Evolutionary conservation across 192 early-diverging fungal species (phyloP).

Genomic region (Diversispora epigaea): DNA sequence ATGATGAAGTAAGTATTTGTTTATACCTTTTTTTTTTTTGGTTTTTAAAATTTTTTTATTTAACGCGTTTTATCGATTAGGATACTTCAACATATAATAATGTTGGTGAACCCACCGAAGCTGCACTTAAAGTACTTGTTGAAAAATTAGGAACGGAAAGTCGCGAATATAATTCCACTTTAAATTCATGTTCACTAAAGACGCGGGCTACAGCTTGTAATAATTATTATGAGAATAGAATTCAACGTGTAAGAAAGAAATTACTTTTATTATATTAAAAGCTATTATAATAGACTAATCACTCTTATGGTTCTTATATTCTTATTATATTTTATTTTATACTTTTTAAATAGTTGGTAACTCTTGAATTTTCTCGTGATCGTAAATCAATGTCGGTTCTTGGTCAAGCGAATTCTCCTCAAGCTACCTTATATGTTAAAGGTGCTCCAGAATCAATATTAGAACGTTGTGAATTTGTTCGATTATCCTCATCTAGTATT

Average conservation of each 20-base stretch:
- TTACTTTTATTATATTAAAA: too few species aligned
- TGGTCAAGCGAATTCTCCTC: conserved; percentile 43
- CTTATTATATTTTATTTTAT: neutral
- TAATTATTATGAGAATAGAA: conserved; percentile 66
- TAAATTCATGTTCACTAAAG: conserved; percentile 48
- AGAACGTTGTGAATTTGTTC: conserved; percentile 75
- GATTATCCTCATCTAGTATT: conserved; percentile 43
- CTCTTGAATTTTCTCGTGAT: conserved; percentile 94
- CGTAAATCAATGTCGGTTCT: conserved; percentile 98
- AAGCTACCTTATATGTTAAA: conserved; percentile 77
- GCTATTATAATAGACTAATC: too few species aligned
- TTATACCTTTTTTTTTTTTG: conserved; percentile 26
- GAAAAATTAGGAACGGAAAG: conserved; percentile 90
- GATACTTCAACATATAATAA: conserved; percentile 59
- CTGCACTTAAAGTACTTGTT: conserved; percentile 88
- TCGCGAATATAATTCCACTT: conserved; percentile 59
- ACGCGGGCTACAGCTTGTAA: conserved; percentile 69
- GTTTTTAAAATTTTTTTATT: neutral
- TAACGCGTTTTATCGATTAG: conserved; percentile 23
- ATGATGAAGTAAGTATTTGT: conserved; percentile 60
- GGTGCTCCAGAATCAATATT: conserved; percentile 93
- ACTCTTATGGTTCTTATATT: neutral
- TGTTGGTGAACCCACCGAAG: conserved; percentile 98
- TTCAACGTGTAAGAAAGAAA: conserved; percentile 47
- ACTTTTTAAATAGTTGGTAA: conserved; percentile 39